Conservation (phyloP, 2,329 filamentous ascomycete genomes). For the Pezicula neosporulosa region DNA sequence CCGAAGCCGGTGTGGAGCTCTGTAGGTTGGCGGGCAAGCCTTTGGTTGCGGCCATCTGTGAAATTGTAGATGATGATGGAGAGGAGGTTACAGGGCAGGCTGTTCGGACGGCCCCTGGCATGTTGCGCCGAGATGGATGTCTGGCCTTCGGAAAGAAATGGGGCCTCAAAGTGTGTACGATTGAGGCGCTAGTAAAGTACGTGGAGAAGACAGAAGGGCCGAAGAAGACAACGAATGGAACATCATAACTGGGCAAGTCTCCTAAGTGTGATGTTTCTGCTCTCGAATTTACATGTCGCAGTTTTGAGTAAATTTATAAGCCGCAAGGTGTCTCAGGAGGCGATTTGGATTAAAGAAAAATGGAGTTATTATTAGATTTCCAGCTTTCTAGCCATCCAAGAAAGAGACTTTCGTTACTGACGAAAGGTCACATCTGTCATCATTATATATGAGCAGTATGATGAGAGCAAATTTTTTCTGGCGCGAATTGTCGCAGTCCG, state of each 20-base stretch:
- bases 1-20: constrained; percentile 89
- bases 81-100: constrained; percentile 66
- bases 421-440: too few relatives aligned
- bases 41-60: constrained; percentile 79
- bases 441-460: too few relatives aligned
- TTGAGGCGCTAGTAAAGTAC: constrained; percentile 81
- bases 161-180: constrained; percentile 92
- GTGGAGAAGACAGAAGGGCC: constrained; percentile 26
- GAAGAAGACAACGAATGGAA: constrained; percentile 17
- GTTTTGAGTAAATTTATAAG: too few relatives aligned
- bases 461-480: too few relatives aligned
- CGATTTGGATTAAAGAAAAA: too few relatives aligned
- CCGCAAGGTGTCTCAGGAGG: too few relatives aligned
- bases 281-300: too few relatives aligned
- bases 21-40: constrained; percentile 79
- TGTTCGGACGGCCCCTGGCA: constrained; percentile 66
- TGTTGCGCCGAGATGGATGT: constrained; percentile 89
- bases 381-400: too few relatives aligned
- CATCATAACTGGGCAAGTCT: constrained; percentile 1
- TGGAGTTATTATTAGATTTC: too few relatives aligned
- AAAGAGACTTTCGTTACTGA: too few relatives aligned
- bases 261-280: too few relatives aligned
- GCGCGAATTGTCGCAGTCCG: too few relatives aligned
- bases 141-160: constrained; percentile 83
- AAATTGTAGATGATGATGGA: constrained; percentile 87